A percentile compares a stretch with the other conserved stretches of the same genome.
Evolutionary conservation across 1,284 basidiomycete species (phyloP).

Genomic region (Apiotrichum mycotoxinovorans): DNA sequence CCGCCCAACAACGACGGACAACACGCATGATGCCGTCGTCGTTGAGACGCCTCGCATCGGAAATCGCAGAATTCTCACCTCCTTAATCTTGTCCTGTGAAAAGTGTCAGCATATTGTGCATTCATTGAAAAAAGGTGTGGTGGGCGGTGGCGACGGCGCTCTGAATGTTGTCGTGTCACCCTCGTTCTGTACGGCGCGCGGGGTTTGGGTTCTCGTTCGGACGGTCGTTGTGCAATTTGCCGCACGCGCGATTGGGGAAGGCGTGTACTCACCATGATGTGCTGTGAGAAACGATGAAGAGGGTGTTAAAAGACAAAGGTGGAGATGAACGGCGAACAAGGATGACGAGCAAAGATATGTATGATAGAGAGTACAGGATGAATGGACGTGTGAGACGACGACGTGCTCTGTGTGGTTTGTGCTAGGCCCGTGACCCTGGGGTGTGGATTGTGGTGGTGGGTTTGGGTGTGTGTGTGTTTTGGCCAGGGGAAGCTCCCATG

Average conservation of each 20-base stretch:
- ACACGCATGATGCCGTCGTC: background rate
- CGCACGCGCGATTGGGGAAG: background rate
- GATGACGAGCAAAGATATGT: too few relatives aligned
- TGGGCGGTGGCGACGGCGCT: background rate
- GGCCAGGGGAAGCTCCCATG: too few relatives aligned
- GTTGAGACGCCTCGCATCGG: background rate
- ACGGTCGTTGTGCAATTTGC: too few relatives aligned
- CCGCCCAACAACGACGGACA: too few relatives aligned
- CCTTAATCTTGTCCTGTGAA: slow-evolving; percentile 56
- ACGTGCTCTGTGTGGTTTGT: too few relatives aligned
- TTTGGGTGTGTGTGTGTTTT: too few relatives aligned
- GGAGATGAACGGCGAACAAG: background rate
- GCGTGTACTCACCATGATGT: slow-evolving; percentile 3
- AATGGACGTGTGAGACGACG: too few relatives aligned
- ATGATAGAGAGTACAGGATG: too few relatives aligned
- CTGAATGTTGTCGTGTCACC: background rate
- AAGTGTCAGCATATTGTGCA: slow-evolving; percentile 2
- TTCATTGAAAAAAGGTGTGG: background rate
- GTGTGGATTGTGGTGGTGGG: too few relatives aligned
- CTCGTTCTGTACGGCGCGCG: too few relatives aligned
- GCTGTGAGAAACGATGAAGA: background rate
- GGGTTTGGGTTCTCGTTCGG: too few relatives aligned
- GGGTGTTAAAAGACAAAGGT: background rate
- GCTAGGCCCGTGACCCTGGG: too few relatives aligned
- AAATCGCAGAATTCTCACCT: slow-evolving; percentile 43